phyloP scores from a whole-genome alignment of 257 asterid species.

The Fraxinus cuspidata region DNA sequence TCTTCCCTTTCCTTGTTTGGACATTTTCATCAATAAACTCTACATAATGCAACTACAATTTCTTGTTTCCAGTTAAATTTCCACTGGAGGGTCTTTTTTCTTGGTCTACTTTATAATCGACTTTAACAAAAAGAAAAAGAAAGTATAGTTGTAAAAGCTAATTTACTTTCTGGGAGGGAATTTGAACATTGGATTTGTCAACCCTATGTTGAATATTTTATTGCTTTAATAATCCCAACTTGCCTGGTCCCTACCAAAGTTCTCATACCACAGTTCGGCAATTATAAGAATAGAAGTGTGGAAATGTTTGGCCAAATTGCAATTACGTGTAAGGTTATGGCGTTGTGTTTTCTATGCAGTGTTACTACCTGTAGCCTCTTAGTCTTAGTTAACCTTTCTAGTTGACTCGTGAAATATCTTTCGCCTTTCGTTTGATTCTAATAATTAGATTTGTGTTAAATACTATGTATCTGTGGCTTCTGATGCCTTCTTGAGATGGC shows the following conservation, averaged over 20 bases:
- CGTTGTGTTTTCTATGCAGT: neutral
- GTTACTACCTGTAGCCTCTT: neutral
- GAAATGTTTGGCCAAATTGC: neutral
- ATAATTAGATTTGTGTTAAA: neutral
- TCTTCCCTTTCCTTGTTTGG: neutral
- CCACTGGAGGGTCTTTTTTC: neutral
- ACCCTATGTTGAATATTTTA: neutral
- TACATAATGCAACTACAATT: neutral
- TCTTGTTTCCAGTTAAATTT: neutral
- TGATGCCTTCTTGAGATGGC: neutral
- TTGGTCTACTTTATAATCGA: neutral
- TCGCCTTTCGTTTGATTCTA: neutral
- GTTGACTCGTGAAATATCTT: neutral
- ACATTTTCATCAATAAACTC: neutral
- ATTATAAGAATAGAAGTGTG: no score
- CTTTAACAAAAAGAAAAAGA: neutral
- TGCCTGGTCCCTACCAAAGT: neutral
- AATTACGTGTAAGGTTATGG: neutral
- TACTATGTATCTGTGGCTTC: neutral
- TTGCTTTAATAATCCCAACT: neutral
- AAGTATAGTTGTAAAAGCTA: neutral
- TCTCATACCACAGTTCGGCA: neutral
- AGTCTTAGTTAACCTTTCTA: neutral
- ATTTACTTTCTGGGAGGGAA: neutral
- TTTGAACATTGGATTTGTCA: neutral